Base-by-base conservation (phyloP, 2,329 filamentous ascomycete genomes). In the Xylariales sp. region DNA sequence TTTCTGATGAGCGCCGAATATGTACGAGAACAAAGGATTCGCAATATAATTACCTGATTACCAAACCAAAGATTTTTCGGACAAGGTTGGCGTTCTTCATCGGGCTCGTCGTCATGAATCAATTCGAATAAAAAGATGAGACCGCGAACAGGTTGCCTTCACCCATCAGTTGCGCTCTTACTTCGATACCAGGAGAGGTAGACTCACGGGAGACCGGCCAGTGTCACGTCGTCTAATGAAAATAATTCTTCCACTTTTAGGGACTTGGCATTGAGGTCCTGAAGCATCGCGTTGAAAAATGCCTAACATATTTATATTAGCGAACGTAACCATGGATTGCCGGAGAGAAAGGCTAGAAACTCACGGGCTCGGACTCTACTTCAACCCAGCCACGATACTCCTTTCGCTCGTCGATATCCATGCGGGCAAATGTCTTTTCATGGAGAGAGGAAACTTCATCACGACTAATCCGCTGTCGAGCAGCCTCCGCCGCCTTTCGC, bases 101-200 rank as follows among this genome's bases (percentile, higher is more conserved):
- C 87, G 79, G 59, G 82, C 78, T 83, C 81, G 5, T 84, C 80
- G 3, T 83, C 86, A 36, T 87, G 85, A 73, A 89, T 75, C 70
- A 87, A 97, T 66, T 91, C 88, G 74, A 93, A 97, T 1, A 97
- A 86, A 70, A 98, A 96, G 57, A 99, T 91, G n/a, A 98, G 82
- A 2, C 95, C 95, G 74, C 93, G 89, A 1, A 96, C 86, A 1
- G 92, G 92, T 73, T 91, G 87, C 5, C 90, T 92, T 73, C 39
- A 18, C 8, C 4, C 45, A 18, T 62, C 45, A 52, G 41, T 48
- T n/a, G 7, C 56, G 43, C 28, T 43, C 32, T 2, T 18, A 3
- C 18, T 5, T 52, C n/a, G 63, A 65, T 6, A 72, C 82, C 5
- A 30, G 43, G 58, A 83, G 71, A 9, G 52, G n/a, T 36, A 48